Percentiles rank a stretch among this genome's conserved stretches.
These are phyloP conservation scores for Caulochytrium protostelioides DNA, from an alignment of 371 early-diverging fungal genomes.

Conservation along the genomic window DNA sequence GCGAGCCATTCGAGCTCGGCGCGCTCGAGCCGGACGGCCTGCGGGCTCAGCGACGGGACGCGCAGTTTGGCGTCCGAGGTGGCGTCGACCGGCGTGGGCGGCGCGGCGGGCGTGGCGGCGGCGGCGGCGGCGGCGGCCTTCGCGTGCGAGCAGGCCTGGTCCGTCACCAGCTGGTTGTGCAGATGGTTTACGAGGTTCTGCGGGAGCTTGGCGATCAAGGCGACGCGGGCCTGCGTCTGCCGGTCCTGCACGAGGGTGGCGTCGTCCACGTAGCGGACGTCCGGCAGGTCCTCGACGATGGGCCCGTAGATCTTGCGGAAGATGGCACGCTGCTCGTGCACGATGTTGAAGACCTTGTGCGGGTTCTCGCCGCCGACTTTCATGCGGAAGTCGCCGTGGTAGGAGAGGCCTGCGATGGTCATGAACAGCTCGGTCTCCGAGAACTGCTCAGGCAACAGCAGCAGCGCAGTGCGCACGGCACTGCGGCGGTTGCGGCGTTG, in stretches of 20 bases:
- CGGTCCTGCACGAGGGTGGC: slow-evolving; percentile 36
- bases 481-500: slow-evolving; percentile 67
- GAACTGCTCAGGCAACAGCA: slow-evolving; percentile 62
- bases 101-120: slow-evolving; percentile 15
- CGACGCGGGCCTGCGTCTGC: slow-evolving; percentile 30
- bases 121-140: slow-evolving; percentile 14
- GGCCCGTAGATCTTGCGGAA: slow-evolving; percentile 60
- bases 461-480: slow-evolving; percentile 62
- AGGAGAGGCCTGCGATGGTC: slow-evolving; percentile 71
- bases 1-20: background rate
- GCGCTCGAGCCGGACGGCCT: slow-evolving; percentile 6
- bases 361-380: slow-evolving; percentile 73
- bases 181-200: slow-evolving; percentile 11
- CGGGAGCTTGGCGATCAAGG: slow-evolving; percentile 44
- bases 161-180: slow-evolving; percentile 22
- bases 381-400: slow-evolving; percentile 81
- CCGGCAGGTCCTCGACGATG: slow-evolving; percentile 52
- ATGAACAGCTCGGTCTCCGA: slow-evolving; percentile 57
- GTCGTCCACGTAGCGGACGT: slow-evolving; percentile 38
- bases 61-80: slow-evolving; percentile 14
- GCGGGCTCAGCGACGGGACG: slow-evolving; percentile 9
- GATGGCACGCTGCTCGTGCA: slow-evolving; percentile 47
- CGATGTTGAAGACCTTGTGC: slow-evolving; percentile 79
- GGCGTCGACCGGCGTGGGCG: slow-evolving; percentile 18
- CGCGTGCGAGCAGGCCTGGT: background rate